Base-by-base conservation (phyloP, 2,329 filamentous ascomycete species). In the Chrysoporthe puriensis region DNA sequence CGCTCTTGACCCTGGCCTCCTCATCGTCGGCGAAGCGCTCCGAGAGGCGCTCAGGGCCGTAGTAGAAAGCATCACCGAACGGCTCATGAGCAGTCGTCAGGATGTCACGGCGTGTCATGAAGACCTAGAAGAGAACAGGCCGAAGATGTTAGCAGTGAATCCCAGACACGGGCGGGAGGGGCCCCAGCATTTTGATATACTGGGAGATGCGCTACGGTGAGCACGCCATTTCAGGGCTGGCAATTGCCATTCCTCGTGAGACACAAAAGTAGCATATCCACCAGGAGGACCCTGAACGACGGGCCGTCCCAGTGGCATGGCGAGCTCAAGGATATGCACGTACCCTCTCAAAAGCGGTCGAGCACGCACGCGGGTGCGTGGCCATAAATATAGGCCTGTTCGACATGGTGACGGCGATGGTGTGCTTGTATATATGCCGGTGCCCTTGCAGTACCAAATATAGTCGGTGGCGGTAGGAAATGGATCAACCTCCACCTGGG, bases 51-150 rank as follows among this genome's bases (percentile, higher is more conserved):
- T 99, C 96, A 7, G 95, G 94, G 63, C 96, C 95, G 76, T 91
- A 98, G 82, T 98, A 98, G 77, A 95, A 98, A 70, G 94, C 92
- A 80, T 98, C 96, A 64, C 95, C 95, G 80, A 98, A 98, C 5
- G 96, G 96, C 82, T 99, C 96, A 79, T 98, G 96, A 73, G 96
- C 85, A 77, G 93, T 97, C 74, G 90, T 85, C 69, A 98, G 86
- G 64, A 85, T 89, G 76, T 97, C 90, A 73, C 88, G 87, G 73
- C 93, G 91, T 74, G 94, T 97, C 95, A 98, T 97, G 80, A 99
- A 98, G 72, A 98, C 94, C 92, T 96, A 73, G 8, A 44, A 26
- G 3, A 8, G n/a, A 40, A 3, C 6, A 26, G 46, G 34, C n/a
- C 52, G 60, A 14, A 48, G 60, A 52, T 54, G 57, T 58, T 46